A percentile compares a stretch with the other conserved stretches of the same genome.
Evolutionary conservation across 2,329 filamentous ascomycete species (phyloP).

Genomic region (Canariomyces notabilis): DNA sequence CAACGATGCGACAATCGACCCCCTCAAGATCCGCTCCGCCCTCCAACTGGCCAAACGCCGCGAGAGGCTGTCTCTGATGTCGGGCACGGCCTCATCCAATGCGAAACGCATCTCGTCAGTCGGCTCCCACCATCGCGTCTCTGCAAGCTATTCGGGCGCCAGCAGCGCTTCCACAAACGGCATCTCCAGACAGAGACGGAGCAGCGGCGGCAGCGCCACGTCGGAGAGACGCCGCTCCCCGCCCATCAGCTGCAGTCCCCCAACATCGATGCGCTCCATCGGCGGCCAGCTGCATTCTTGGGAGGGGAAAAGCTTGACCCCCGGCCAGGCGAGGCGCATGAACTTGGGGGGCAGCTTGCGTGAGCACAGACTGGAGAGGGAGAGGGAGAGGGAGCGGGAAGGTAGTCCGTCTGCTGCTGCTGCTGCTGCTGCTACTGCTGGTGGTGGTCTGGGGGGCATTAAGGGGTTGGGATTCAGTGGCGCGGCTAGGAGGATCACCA

Average conservation of each 20-base stretch:
- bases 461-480: slow-evolving; percentile 18
- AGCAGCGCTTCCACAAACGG: slow-evolving; percentile 51
- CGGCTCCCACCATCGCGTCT: slow-evolving; percentile 33
- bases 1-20: slow-evolving; percentile 37
- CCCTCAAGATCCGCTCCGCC: slow-evolving; percentile 50
- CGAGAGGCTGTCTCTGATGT: slow-evolving; percentile 38
- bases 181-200: slow-evolving; percentile 42
- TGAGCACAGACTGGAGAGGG: slow-evolving; percentile 18
- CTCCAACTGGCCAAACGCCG: slow-evolving; percentile 49
- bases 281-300: slow-evolving; percentile 11
- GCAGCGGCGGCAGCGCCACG: slow-evolving; percentile 36
- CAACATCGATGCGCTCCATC: slow-evolving; percentile 17
- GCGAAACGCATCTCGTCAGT: slow-evolving; percentile 44
- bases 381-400: neutral
- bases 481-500: slow-evolving; percentile 39
- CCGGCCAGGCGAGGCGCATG: slow-evolving; percentile 54
- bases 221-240: slow-evolving; percentile 48
- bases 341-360: slow-evolving; percentile 44
- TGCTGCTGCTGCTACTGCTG: too few relatives aligned
- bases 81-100: slow-evolving; percentile 32
- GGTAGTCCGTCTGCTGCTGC: slow-evolving; percentile 10
- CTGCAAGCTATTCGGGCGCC: slow-evolving; percentile 37
- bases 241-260: slow-evolving; percentile 49
- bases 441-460: neutral
- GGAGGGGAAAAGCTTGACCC: slow-evolving; percentile 37